Evolutionary conservation across 306 rosid species (phyloP).

Genomic region (Erythrophleum fordii): DNA sequence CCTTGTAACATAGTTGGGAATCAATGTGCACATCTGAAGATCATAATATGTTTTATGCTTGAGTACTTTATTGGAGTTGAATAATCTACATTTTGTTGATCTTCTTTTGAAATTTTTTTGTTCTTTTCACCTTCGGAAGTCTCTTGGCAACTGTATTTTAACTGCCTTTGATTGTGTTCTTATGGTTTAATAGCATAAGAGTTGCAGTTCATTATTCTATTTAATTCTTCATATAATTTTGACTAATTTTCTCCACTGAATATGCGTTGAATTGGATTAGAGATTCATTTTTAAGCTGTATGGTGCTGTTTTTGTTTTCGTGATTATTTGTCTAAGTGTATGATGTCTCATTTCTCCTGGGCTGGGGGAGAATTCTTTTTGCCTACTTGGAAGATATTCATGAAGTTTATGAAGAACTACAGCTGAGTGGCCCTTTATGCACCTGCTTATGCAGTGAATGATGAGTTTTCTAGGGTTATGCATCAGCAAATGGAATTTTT

Average conservation of each 20-base stretch:
- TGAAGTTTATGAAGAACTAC: slow-evolving; percentile 99
- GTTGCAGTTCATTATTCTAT: background rate
- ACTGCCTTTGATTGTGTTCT: background rate
- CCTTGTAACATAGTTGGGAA: background rate
- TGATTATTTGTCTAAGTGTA: slow-evolving; percentile 13
- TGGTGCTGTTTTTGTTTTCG: background rate
- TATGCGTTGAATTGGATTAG: background rate
- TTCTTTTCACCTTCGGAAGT: too few species aligned
- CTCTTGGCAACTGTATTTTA: background rate
- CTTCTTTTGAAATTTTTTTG: background rate
- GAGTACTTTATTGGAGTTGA: background rate
- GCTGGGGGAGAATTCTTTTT: slow-evolving; percentile 91
- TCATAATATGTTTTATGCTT: background rate
- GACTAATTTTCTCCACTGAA: background rate
- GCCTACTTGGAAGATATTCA: slow-evolving; percentile 94
- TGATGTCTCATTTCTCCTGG: slow-evolving; percentile 31
- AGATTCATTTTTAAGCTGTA: slow-evolving; percentile 4
- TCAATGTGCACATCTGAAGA: background rate
- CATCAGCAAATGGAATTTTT: slow-evolving; percentile 99
- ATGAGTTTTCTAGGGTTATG: slow-evolving; percentile 94
- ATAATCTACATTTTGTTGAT: background rate
- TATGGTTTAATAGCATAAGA: background rate
- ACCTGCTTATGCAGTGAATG: slow-evolving; percentile 98
- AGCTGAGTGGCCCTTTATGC: slow-evolving; percentile 83
- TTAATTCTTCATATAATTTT: background rate